Evolutionary conservation across 371 early-diverging fungal species (phyloP).

Genomic region (Zancudomyces culisetae): DNA sequence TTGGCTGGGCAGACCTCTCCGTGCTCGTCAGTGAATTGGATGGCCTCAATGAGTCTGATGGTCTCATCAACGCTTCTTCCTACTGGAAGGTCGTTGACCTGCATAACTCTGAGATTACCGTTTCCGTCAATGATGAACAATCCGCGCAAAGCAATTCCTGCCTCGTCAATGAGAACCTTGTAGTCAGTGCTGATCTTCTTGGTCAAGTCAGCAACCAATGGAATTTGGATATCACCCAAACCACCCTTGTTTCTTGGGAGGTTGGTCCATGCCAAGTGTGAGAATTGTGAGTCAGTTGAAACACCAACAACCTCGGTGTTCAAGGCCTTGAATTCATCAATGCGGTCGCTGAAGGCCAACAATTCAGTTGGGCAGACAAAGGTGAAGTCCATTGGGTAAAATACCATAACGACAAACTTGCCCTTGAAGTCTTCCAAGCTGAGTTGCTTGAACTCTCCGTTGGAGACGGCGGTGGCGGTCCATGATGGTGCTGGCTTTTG

Average conservation of each 20-base stretch:
- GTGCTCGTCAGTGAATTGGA: constrained; percentile 63
- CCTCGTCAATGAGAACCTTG: constrained; percentile 50
- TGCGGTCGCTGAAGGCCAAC: constrained; percentile 59
- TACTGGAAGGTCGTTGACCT: constrained; percentile 61
- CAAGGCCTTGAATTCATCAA: constrained; percentile 47
- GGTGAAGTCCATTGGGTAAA: constrained; percentile 38
- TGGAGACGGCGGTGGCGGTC: constrained; percentile 9
- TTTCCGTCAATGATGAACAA: constrained; percentile 82
- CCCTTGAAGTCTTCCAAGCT: constrained; percentile 8
- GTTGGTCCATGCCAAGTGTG: constrained; percentile 47
- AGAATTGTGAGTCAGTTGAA: constrained; percentile 51
- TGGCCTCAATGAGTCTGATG: constrained; percentile 79
- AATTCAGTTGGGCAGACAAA: constrained; percentile 75
- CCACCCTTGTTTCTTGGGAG: constrained; percentile 63
- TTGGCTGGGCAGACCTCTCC: constrained; percentile 72
- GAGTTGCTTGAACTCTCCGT: constrained; percentile 8
- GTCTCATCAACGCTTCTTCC: constrained; percentile 87
- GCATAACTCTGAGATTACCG: constrained; percentile 40
- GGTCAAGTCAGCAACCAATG: constrained; percentile 61
- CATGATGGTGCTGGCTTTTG: constrained; percentile 11
- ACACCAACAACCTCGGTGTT: constrained; percentile 48
- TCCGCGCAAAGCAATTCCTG: constrained; percentile 38
- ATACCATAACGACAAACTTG: constrained; percentile 16
- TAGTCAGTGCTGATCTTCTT: constrained; percentile 55
- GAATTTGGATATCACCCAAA: constrained; percentile 58